Evolutionary conservation across 164 flowering plant genomes (phyloP).

Genomic region (Dillenia suffruticosa): DNA sequence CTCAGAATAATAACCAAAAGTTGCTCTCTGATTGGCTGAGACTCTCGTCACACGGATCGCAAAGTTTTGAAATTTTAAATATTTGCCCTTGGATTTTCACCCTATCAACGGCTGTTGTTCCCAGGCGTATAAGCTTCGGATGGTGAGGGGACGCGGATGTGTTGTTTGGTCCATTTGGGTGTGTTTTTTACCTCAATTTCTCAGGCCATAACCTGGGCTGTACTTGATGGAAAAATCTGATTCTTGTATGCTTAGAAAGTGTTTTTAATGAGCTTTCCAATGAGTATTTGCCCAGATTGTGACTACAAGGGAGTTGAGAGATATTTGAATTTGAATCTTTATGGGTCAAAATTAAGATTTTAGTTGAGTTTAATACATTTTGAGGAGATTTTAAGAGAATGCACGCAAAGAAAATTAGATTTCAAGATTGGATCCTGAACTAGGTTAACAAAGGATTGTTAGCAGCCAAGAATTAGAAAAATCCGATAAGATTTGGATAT

Average conservation of each 20-base stretch:
- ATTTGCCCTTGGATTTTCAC: constrained; percentile 27
- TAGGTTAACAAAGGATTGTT: constrained; percentile 17
- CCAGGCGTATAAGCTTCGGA: neutral
- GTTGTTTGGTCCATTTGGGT: constrained; percentile 17
- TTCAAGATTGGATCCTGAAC: constrained; percentile 1
- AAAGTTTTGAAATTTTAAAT: constrained; percentile 19
- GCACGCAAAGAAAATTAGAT: constrained; percentile 2
- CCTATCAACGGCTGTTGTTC: constrained; percentile 27
- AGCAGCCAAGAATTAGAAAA: constrained; percentile 22
- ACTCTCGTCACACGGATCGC: constrained; percentile 27
- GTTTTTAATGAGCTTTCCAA: constrained; percentile 36
- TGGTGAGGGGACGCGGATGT: neutral
- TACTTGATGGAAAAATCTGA: constrained; percentile 23
- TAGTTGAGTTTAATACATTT: constrained; percentile 20
- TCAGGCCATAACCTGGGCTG: constrained; percentile 21
- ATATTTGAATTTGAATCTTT: constrained; percentile 17
- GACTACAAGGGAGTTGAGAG: constrained; percentile 12
- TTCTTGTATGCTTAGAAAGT: constrained; percentile 22
- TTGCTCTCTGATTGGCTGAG: constrained; percentile 35
- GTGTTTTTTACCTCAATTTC: constrained; percentile 39
- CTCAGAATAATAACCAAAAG: constrained; percentile 11
- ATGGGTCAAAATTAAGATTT: constrained; percentile 36
- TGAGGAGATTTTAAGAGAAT: constrained; percentile 11
- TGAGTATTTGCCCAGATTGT: constrained; percentile 11
- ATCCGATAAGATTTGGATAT: constrained; percentile 10